Percentiles rank a stretch among this genome's conserved stretches.
Evolutionary conservation across 1,284 basidiomycete genomes (phyloP).

Genomic region (Fomitopsis betulina): DNA sequence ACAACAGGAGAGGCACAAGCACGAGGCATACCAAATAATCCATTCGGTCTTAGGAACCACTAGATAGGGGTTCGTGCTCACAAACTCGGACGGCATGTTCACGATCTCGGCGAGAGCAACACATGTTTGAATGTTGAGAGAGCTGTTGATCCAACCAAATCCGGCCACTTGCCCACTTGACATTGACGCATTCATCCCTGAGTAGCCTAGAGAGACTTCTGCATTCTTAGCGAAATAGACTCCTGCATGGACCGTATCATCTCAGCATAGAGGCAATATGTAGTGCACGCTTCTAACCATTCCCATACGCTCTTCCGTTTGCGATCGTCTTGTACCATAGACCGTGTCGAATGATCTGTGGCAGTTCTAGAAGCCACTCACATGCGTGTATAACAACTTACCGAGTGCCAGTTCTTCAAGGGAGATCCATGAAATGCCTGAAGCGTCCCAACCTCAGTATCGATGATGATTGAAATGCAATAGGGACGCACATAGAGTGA

Average conservation of each 20-base stretch:
- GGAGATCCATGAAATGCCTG: constrained; percentile 64
- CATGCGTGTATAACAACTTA: constrained; percentile 20
- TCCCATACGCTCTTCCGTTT: constrained; percentile 53
- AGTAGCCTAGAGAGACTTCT: constrained; percentile 37
- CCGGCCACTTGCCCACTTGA: too few relatives aligned
- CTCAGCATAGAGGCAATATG: too few relatives aligned
- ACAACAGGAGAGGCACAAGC: not conserved
- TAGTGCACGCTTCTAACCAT: constrained; percentile 35
- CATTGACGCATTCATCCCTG: too few relatives aligned
- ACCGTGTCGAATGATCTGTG: constrained; percentile 60
- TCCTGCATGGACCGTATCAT: constrained; percentile 29
- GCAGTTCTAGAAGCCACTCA: not conserved
- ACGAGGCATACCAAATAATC: constrained; percentile 52
- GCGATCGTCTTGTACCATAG: constrained; percentile 49
- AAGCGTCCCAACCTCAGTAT: not conserved
- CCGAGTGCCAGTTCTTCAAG: constrained; percentile 61
- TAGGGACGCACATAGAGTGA: constrained; percentile 46
- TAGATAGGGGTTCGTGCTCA: constrained; percentile 43
- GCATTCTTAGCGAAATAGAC: constrained; percentile 62
- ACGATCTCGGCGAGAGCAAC: constrained; percentile 60
- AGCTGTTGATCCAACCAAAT: constrained; percentile 44
- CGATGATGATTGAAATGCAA: not conserved
- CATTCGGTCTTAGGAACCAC: constrained; percentile 57
- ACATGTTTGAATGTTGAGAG: constrained; percentile 37
- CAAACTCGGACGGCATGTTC: constrained; percentile 48